Conservation (phyloP, 2,329 filamentous ascomycete species). For the Dothiorella sarmentorum region DNA sequence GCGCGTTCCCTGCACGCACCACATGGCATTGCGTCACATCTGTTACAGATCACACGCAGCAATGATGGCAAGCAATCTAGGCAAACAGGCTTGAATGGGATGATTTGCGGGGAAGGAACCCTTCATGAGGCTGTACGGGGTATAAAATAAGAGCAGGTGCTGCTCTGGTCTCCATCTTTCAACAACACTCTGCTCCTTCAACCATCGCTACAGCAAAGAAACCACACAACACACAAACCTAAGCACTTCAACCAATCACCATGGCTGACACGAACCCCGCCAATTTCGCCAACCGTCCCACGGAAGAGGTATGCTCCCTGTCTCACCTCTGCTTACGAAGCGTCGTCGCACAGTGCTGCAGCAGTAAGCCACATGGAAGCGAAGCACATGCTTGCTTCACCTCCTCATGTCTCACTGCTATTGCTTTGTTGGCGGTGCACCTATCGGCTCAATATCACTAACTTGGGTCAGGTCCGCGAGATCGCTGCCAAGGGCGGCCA, state of each 20-base stretch:
- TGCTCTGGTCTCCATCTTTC: background rate
- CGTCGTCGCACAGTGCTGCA: background rate
- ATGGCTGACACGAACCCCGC: slow-evolving; percentile 45
- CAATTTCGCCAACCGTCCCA: slow-evolving; percentile 53
- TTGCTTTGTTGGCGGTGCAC: background rate
- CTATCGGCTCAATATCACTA: background rate
- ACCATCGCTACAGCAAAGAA: slow-evolving; percentile 7
- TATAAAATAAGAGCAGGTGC: background rate
- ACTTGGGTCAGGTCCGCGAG: slow-evolving; percentile 34
- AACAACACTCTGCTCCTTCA: background rate
- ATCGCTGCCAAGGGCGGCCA: slow-evolving; percentile 51
- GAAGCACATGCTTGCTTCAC: background rate
- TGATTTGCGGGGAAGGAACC: background rate
- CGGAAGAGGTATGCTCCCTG: slow-evolving; percentile 35
- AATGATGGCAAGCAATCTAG: background rate
- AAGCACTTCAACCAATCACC: slow-evolving; percentile 11
- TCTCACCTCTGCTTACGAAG: background rate
- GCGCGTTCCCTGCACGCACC: background rate
- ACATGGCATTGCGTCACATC: slow-evolving; percentile 5
- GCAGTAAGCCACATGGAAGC: too few species aligned
- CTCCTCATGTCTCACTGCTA: background rate
- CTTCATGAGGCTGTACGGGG: background rate
- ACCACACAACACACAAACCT: background rate
- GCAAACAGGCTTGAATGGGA: background rate
- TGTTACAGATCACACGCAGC: background rate